Evolutionary conservation across 2,329 filamentous ascomycete genomes (phyloP).

Genomic region (Elsinoe fawcettii): DNA sequence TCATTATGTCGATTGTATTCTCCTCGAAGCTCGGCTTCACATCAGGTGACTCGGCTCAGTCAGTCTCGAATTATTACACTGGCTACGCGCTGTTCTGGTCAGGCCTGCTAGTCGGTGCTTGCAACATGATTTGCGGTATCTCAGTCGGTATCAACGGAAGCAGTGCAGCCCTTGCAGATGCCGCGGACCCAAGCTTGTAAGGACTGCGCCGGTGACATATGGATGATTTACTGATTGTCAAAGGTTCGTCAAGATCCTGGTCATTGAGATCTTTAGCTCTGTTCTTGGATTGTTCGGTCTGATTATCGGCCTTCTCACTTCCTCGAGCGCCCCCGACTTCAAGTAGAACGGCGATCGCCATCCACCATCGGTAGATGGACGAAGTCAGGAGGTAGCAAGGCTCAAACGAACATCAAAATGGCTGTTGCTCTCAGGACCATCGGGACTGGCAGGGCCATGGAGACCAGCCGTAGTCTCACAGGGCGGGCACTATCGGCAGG

Average conservation of each 20-base stretch:
- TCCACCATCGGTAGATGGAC: no score
- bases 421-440: no score
- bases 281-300: slow-evolving; percentile 93
- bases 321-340: slow-evolving; percentile 75
- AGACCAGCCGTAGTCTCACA: background rate
- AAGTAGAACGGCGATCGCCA: slow-evolving; percentile 24
- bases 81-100: slow-evolving; percentile 96
- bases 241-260: slow-evolving; percentile 96
- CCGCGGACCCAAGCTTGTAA: slow-evolving; percentile 81
- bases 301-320: slow-evolving; percentile 85
- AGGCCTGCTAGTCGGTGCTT: slow-evolving; percentile 86
- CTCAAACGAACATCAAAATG: no score
- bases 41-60: slow-evolving; percentile 57
- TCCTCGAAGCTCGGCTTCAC: slow-evolving; percentile 74
- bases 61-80: slow-evolving; percentile 79
- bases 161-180: slow-evolving; percentile 91
- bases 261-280: slow-evolving; percentile 98
- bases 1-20: slow-evolving; percentile 99
- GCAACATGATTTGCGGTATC: slow-evolving; percentile 92
- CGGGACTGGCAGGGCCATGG: no score
- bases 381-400: no score
- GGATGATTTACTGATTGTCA: background rate
- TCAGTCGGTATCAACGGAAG: slow-evolving; percentile 97
- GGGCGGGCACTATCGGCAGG: background rate
- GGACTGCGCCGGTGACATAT: slow-evolving; percentile 31